These are phyloP conservation scores for Trichosporon faecale DNA, from an alignment of 1,284 basidiomycete species.

Conservation along the genomic window DNA sequence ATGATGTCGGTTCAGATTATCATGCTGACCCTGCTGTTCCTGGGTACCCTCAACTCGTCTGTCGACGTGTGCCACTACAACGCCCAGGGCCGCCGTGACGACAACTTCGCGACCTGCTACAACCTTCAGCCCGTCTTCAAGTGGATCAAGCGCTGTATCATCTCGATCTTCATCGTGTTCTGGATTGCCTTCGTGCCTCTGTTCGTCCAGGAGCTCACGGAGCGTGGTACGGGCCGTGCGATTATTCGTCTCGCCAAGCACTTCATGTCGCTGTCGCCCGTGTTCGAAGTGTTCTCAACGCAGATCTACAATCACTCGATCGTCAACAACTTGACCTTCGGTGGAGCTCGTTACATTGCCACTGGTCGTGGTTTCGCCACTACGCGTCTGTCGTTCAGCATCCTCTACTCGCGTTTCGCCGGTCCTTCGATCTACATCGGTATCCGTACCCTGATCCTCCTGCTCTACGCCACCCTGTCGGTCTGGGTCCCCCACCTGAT, in stretches of 20 bases:
- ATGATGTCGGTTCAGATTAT: conserved; percentile 92
- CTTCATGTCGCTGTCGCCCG: conserved; percentile 85
- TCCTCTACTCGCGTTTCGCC: conserved; percentile 91
- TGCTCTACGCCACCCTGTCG: conserved; percentile 84
- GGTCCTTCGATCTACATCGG: conserved; percentile 95
- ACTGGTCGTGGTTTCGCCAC: conserved; percentile 98
- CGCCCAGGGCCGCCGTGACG: conserved; percentile 54
- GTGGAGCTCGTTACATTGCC: conserved; percentile 95
- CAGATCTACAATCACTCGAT: conserved; percentile 96
- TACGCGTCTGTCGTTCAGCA: conserved; percentile 85
- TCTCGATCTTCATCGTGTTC: conserved; percentile 94
- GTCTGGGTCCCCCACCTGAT: conserved; percentile 86
- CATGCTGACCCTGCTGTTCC: conserved; percentile 80
- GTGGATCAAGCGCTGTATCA: conserved; percentile 92
- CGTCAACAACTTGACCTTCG: conserved; percentile 88
- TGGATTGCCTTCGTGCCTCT: conserved; percentile 89
- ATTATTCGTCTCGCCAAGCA: conserved; percentile 85
- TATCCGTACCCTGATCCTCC: conserved; percentile 81
- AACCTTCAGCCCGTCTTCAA: conserved; percentile 82
- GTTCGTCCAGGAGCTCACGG: conserved; percentile 91
- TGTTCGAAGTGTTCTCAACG: conserved; percentile 93
- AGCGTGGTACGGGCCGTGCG: conserved; percentile 84
- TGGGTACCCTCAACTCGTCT: conserved; percentile 82
- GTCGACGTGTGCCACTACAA: conserved; percentile 75
- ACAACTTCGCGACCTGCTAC: conserved; percentile 70